A percentile compares a stretch with the other conserved stretches of the same genome.
These are phyloP conservation scores for Pseudozyma pruni DNA, from an alignment of 1,284 basidiomycete genomes.

Conservation along the genomic window DNA sequence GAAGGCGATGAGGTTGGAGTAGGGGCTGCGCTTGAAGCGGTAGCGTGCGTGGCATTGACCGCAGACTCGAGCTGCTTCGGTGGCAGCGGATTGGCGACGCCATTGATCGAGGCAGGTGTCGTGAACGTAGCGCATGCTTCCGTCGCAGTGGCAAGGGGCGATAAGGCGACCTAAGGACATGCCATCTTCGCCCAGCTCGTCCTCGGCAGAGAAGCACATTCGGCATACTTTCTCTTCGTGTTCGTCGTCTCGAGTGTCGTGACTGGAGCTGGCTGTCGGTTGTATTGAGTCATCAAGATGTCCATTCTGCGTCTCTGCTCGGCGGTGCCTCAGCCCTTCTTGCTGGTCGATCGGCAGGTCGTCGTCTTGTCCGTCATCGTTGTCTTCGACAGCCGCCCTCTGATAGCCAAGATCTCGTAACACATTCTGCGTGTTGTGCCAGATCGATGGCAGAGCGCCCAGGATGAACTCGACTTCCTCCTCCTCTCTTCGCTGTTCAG, in stretches of 20 bases:
- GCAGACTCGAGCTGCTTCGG: conserved; percentile 34
- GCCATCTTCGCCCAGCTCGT: conserved; percentile 43
- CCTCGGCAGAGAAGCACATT: conserved; percentile 39
- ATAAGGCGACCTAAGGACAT: conserved; percentile 33
- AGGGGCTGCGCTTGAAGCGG: conserved; percentile 23
- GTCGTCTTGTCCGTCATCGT: background rate
- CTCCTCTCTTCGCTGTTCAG: conserved; percentile 25
- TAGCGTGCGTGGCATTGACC: conserved; percentile 42
- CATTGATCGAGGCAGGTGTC: conserved; percentile 41
- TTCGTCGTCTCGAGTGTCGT: background rate
- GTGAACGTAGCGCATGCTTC: conserved; percentile 49
- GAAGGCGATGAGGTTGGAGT: conserved; percentile 34
- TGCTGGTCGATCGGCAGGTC: conserved; percentile 1
- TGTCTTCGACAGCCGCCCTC: conserved; percentile 1
- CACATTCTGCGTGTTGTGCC: conserved; percentile 43
- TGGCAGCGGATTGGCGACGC: conserved; percentile 25
- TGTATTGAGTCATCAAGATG: no score
- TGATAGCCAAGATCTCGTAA: conserved; percentile 36
- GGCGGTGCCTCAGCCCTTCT: conserved; percentile 7
- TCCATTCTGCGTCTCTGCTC: background rate
- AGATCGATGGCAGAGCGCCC: conserved; percentile 32
- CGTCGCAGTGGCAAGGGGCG: conserved; percentile 42
- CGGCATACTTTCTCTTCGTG: conserved; percentile 39
- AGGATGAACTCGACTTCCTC: conserved; percentile 45
- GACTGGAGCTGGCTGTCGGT: background rate